phyloP scores from a whole-genome alignment of 2,329 filamentous ascomycete species.

The Diaporthe eres region DNA sequence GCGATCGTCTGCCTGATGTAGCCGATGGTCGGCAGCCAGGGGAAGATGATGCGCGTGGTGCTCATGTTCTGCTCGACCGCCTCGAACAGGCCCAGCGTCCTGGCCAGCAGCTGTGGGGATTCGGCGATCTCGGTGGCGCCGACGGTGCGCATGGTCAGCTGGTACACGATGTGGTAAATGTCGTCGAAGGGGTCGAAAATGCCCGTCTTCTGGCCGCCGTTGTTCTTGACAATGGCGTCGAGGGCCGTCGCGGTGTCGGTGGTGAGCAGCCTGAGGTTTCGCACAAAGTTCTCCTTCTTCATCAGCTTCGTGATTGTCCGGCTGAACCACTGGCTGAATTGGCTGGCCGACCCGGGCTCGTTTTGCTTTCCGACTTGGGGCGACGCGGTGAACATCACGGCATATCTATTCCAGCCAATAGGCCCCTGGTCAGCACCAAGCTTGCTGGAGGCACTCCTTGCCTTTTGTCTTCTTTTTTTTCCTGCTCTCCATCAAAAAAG shows the following conservation, averaged over 20 bases:
- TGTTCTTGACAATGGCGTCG: constrained; percentile 44
- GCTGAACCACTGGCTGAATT: constrained; percentile 49
- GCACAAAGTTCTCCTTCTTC: constrained; percentile 54
- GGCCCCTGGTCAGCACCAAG: background rate
- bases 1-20: constrained; percentile 59
- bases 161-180: constrained; percentile 67
- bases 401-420: constrained; percentile 44
- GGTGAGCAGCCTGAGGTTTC: constrained; percentile 58
- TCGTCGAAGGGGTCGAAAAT: constrained; percentile 67
- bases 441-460: no score
- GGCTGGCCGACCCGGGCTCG: constrained; percentile 32
- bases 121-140: constrained; percentile 68
- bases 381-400: constrained; percentile 50
- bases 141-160: constrained; percentile 70
- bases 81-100: constrained; percentile 61
- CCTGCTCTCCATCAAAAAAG: background rate
- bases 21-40: constrained; percentile 62
- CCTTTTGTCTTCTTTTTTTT: background rate
- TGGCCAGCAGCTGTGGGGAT: constrained; percentile 56
- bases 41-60: constrained; percentile 64
- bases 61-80: constrained; percentile 60
- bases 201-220: constrained; percentile 44
- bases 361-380: constrained; percentile 44
- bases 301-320: constrained; percentile 53
- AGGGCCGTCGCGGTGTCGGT: constrained; percentile 56